Evolutionary conservation across 2,329 filamentous ascomycete genomes (phyloP), one percentile per base, ranked within the genome.

Genomic region (Colletotrichum tropicale): DNA sequence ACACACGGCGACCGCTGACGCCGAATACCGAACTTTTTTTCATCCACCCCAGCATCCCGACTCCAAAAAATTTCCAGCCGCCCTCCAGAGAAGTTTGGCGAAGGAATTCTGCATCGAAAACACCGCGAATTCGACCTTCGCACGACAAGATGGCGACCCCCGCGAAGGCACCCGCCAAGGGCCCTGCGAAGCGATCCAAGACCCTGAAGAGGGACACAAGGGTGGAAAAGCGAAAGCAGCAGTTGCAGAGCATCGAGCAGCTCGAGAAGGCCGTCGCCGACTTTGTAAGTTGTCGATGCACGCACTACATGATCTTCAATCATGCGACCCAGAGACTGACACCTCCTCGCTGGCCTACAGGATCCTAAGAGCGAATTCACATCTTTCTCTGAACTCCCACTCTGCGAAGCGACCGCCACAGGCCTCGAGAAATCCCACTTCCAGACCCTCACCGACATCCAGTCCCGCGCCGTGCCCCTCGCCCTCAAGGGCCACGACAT

Each of bases 351-450:
- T 6, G 24, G 8, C 28, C 93, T 26, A 18, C 30, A 93, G 91
- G 93, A 95, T 76, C 85, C 88, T 66, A 93, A 93, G 78, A 82
- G 88, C 78, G 85, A 91, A 18, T 88, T 90, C 80, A 93, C 92
- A 78, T 90, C 91, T 78, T 99, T 99, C 84, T 89, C 93, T 80
- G 93, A 98, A 74, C 90, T 99, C 1, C 97, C 97, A 18, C 90
- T 99, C 71, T 98, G 96, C 69, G 90, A 93, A 78, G 90, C 95
- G 18, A 98, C 97, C 4, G 88, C 91, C 38, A 90, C 90, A 24
- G 97, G 97, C 68, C 91, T 99, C 77, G 92, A 96, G 78, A 90
- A 94, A 55, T 96, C 95, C 15, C 96, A 98, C 84, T 99, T 96
- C 87, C 94, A 96, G 81, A 93, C 91, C 65, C 89, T 98, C 79